Percentiles rank a stretch among this genome's conserved stretches.
Conservation (phyloP, 176 grass and related monocot species). For the Triticum turgidum region DNA sequence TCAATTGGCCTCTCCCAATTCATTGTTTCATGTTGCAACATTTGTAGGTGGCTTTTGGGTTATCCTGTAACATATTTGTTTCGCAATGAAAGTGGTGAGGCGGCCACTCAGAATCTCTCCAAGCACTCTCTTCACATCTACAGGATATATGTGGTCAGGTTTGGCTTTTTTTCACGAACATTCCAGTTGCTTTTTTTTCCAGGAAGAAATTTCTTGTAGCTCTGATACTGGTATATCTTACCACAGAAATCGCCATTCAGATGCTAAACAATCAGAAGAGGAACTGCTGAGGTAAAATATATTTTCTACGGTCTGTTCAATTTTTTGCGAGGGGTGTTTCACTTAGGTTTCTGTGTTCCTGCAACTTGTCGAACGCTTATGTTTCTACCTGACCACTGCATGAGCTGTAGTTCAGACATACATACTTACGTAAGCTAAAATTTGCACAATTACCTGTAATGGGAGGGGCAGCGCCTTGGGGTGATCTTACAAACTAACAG, state of each 20-base stretch:
- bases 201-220: neutral
- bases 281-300: conserved; percentile 72
- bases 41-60: conserved; percentile 85
- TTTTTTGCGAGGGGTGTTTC: neutral
- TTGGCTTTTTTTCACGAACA: neutral
- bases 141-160: conserved; percentile 66
- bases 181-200: neutral
- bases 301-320: neutral
- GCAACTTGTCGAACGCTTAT: conserved; percentile 17
- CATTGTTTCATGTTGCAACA: neutral
- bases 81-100: conserved; percentile 47
- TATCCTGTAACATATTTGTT: conserved; percentile 88
- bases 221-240: conserved; percentile 14
- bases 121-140: conserved; percentile 74
- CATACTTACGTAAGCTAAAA: neutral
- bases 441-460: neutral
- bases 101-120: conserved; percentile 45
- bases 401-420: neutral
- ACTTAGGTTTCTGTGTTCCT: neutral
- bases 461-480: too few relatives aligned
- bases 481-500: conserved; percentile 1
- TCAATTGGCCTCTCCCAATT: conserved; percentile 3
- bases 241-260: conserved; percentile 11
- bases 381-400: neutral
- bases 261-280: conserved; percentile 45